These are phyloP conservation scores for Penicillium diatomitis DNA, from an alignment of 495 filamentous ascomycete genomes.

Conservation along the genomic window DNA sequence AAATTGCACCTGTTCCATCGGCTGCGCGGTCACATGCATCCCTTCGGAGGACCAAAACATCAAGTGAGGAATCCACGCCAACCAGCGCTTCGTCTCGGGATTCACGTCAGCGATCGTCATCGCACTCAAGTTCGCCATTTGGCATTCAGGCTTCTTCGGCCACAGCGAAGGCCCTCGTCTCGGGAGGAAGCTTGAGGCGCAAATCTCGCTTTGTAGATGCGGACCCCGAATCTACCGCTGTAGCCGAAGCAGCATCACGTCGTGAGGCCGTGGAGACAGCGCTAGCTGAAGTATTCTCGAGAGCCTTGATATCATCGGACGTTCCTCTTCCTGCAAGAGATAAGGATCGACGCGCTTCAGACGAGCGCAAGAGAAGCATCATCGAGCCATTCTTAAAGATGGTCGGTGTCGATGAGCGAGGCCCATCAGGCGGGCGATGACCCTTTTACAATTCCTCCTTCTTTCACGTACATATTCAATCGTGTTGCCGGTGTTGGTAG, in stretches of 20 bases:
- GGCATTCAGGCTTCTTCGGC: constrained; percentile 15
- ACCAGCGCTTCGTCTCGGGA: too few relatives aligned
- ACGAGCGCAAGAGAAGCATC: constrained; percentile 32
- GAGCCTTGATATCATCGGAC: constrained; percentile 26
- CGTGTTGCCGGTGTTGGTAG: too few relatives aligned
- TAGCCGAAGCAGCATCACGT: constrained; percentile 12
- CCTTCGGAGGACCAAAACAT: background rate
- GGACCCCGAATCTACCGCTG: background rate
- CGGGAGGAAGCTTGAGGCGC: constrained; percentile 26
- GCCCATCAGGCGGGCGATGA: constrained; percentile 29
- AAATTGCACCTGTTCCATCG: constrained; percentile 31
- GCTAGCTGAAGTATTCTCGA: constrained; percentile 25
- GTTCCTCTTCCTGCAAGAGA: constrained; percentile 28
- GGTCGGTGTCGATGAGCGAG: constrained; percentile 31
- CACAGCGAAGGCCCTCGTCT: constrained; percentile 23
- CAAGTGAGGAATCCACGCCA: too few relatives aligned
- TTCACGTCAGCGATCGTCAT: too few relatives aligned
- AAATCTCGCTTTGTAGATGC: constrained; percentile 11
- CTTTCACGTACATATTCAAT: too few relatives aligned
- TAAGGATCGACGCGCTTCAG: constrained; percentile 31
- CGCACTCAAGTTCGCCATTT: background rate
- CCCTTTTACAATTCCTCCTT: background rate
- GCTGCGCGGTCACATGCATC: background rate
- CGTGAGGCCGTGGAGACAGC: constrained; percentile 29
- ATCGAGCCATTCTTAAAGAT: constrained; percentile 39